These are phyloP conservation scores for Tricholomella constricta DNA, from an alignment of 768 basidiomycete species.

Conservation along the genomic window DNA sequence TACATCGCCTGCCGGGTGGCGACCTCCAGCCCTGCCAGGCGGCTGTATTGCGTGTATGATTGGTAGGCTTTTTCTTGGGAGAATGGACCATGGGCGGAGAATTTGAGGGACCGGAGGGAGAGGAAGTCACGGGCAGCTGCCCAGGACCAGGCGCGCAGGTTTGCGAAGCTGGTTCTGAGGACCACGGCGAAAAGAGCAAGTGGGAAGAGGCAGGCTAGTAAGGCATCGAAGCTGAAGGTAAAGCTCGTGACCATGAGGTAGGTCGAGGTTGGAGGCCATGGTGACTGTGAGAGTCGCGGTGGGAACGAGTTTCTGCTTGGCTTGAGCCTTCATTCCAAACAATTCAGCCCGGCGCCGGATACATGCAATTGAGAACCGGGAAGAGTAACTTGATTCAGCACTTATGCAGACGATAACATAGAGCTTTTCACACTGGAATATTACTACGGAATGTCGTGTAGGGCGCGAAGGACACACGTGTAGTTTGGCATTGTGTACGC, in stretches of 20 bases:
- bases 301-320: background rate
- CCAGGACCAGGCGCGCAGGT: slow-evolving; percentile 26
- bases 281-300: no score
- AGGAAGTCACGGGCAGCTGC: slow-evolving; percentile 30
- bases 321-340: background rate
- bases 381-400: no score
- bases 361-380: no score
- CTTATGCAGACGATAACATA: no score
- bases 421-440: no score
- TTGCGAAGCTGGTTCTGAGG: slow-evolving; percentile 18
- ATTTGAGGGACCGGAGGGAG: slow-evolving; percentile 21
- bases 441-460: no score
- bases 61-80: slow-evolving; percentile 45
- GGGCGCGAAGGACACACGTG: no score
- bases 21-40: slow-evolving; percentile 44
- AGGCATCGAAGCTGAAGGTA: slow-evolving; percentile 34
- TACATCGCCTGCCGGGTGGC: slow-evolving; percentile 45
- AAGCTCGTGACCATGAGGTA: slow-evolving; percentile 7
- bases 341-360: background rate
- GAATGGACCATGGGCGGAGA: slow-evolving; percentile 34
- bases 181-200: slow-evolving; percentile 35
- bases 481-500: background rate
- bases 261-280: no score
- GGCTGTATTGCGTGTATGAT: slow-evolving; percentile 46
- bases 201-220: slow-evolving; percentile 42